phyloP scores from a whole-genome alignment of 2,329 filamentous ascomycete genomes.

The Calonectria pseudoturangicola region DNA sequence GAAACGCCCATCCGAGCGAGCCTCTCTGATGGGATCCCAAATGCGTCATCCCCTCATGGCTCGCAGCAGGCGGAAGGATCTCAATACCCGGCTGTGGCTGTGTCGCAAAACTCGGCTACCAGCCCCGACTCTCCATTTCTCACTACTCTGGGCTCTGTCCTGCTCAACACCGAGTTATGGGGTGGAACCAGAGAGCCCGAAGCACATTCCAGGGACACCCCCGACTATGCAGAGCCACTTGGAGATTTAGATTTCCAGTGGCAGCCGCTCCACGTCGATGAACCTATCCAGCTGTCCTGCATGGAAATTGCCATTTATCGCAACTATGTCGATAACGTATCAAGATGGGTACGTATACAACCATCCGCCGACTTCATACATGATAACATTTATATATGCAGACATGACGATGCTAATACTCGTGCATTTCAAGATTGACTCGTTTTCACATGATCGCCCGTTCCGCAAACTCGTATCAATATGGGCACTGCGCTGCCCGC shows the following conservation, averaged over 20 bases:
- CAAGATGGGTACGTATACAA: slow-evolving; percentile 1
- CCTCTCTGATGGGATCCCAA: not conserved
- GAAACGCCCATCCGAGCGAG: slow-evolving; percentile 13
- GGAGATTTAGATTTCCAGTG: not conserved
- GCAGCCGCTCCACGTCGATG: slow-evolving; percentile 9
- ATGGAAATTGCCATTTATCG: slow-evolving; percentile 7
- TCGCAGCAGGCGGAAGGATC: slow-evolving; percentile 7
- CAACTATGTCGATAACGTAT: slow-evolving; percentile 4
- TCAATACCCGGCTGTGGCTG: not conserved
- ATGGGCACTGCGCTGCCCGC: slow-evolving; percentile 11
- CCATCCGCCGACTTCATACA: not conserved
- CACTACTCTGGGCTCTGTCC: slow-evolving; percentile 4
- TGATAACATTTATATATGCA: too few relatives aligned
- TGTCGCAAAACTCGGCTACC: not conserved
- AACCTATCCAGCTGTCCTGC: not conserved
- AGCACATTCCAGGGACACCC: not conserved
- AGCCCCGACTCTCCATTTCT: slow-evolving; percentile 22
- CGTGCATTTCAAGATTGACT: not conserved
- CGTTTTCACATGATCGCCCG: slow-evolving; percentile 4
- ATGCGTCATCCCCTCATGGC: not conserved
- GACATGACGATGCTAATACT: too few relatives aligned
- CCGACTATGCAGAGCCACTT: not conserved
- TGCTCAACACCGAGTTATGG: not conserved
- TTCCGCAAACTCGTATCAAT: slow-evolving; percentile 8
- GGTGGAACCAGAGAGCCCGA: not conserved